Conservation (phyloP, 306 rosid species). For the Begonia loranthoides region DNA sequence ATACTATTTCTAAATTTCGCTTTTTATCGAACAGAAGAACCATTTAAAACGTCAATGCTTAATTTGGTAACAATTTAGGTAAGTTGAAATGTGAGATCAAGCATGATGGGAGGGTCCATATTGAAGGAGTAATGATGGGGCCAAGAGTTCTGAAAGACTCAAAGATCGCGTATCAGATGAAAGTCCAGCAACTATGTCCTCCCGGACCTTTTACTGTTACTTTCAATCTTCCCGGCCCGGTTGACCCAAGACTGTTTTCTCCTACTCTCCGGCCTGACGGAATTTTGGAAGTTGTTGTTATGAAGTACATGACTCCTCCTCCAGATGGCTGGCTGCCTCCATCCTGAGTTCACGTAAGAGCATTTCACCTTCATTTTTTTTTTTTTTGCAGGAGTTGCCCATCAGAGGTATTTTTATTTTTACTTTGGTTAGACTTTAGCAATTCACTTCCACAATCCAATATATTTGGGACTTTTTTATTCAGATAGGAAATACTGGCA, state of each 20-base stretch:
- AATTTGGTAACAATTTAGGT: constrained; percentile 17
- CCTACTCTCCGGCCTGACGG: constrained; percentile 37
- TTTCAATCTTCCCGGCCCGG: constrained; percentile 42
- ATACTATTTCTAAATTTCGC: neutral
- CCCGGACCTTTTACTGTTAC: constrained; percentile 37
- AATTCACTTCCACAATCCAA: too few relatives aligned
- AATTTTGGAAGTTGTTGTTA: constrained; percentile 33
- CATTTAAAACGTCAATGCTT: neutral
- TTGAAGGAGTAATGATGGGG: constrained; percentile 34
- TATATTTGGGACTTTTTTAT: too few relatives aligned
- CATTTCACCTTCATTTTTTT: too few relatives aligned
- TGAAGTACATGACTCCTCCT: constrained; percentile 17
- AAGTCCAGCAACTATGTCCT: constrained; percentile 38
- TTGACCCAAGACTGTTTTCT: constrained; percentile 39
- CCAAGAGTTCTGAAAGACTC: constrained; percentile 23
- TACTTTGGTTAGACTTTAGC: too few relatives aligned
- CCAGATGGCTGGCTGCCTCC: constrained; percentile 11
- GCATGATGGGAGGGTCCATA: constrained; percentile 35
- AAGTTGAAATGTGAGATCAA: constrained; percentile 27
- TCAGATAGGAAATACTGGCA: too few relatives aligned
- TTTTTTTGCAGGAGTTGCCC: too few relatives aligned
- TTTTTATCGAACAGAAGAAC: neutral
- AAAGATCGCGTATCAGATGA: constrained; percentile 21
- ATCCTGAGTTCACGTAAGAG: neutral
- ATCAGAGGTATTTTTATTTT: too few relatives aligned